Percentiles rank a stretch among this genome's conserved stretches.
Conservation (phyloP, 805 yeast species). For the Spathaspora hagerdaliae region DNA sequence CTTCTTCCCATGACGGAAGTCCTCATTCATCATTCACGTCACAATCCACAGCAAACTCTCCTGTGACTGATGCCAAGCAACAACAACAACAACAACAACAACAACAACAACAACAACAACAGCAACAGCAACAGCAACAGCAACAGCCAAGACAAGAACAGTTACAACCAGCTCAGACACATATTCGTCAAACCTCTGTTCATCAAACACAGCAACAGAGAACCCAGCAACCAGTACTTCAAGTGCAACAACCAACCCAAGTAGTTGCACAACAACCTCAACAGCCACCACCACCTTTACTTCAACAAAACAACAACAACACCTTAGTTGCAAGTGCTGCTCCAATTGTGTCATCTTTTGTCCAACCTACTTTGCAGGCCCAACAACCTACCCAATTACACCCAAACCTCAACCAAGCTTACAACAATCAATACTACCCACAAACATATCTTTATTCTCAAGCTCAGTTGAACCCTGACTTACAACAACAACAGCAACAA, state of each 20-base stretch:
- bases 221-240: not conserved
- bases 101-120: not conserved
- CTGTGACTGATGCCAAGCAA: slow-evolving; percentile 14
- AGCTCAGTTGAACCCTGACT: not conserved
- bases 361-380: not conserved
- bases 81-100: not conserved
- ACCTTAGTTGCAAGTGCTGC: too few species aligned
- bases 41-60: slow-evolving; percentile 34
- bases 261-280: not conserved
- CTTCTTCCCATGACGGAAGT: slow-evolving; percentile 19
- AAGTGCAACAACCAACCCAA: not conserved
- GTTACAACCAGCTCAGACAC: not conserved
- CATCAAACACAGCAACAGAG: not conserved
- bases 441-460: slow-evolving; percentile 3
- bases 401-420: slow-evolving; percentile 5
- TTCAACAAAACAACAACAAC: not conserved
- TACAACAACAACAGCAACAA: slow-evolving; percentile 1
- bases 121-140: not conserved
- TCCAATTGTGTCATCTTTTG: not conserved
- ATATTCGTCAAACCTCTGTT: not conserved
- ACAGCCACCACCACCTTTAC: not conserved
- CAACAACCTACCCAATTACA: slow-evolving; percentile 3
- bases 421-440: slow-evolving; percentile 3
- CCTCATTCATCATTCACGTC: slow-evolving; percentile 37
- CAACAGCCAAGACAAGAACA: slow-evolving; percentile 4